Evolutionary conservation across 1,284 basidiomycete species (phyloP).

Genomic region (Leccinum solheimii): DNA sequence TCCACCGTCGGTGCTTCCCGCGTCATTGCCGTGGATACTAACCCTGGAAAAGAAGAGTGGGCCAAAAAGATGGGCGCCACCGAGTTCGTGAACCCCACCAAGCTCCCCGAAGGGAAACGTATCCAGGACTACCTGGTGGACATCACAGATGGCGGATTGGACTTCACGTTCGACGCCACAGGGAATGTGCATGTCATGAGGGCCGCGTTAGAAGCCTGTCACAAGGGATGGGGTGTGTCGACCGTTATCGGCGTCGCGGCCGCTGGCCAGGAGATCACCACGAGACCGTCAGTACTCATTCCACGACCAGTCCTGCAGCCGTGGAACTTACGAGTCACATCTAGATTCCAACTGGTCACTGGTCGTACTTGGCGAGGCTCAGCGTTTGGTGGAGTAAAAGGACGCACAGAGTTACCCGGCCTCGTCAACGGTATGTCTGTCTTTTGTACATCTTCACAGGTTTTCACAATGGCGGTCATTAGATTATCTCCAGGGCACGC

Average conservation of each 20-base stretch:
- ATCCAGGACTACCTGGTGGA: constrained; percentile 92
- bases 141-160: constrained; percentile 94
- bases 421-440: constrained; percentile 71
- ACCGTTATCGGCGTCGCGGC: constrained; percentile 95
- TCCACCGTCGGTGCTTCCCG: constrained; percentile 77
- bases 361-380: constrained; percentile 95
- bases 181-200: constrained; percentile 97
- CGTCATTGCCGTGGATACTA: constrained; percentile 93
- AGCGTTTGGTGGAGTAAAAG: constrained; percentile 98
- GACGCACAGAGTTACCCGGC: constrained; percentile 89
- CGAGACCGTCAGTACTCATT: constrained; percentile 75
- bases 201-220: constrained; percentile 92
- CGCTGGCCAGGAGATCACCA: constrained; percentile 97
- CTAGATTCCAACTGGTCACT: constrained; percentile 81
- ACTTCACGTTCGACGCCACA: constrained; percentile 97
- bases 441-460: neutral
- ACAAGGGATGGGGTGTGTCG: constrained; percentile 99
- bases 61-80: constrained; percentile 95
- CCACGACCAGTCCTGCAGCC: neutral
- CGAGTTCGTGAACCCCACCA: constrained; percentile 88
- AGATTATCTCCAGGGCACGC: constrained; percentile 74
- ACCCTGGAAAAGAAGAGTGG: constrained; percentile 84
- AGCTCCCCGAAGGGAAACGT: constrained; percentile 74
- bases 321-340: constrained; percentile 12
- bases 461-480: constrained; percentile 2